Conservation (phyloP, 176 grass and related monocot genomes). For the Juncus effusus region DNA sequence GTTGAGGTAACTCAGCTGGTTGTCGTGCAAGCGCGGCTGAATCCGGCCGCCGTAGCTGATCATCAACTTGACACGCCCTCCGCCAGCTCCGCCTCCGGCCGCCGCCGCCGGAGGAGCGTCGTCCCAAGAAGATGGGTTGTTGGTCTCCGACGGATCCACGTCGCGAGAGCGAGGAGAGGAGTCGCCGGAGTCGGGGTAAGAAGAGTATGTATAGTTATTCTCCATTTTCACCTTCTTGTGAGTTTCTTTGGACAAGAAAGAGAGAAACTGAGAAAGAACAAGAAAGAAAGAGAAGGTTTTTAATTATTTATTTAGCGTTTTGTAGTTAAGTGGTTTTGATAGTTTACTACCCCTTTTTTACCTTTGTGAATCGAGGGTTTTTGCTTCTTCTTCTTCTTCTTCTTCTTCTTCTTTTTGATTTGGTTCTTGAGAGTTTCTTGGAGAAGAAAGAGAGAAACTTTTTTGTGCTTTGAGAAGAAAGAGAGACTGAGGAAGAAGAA, state of each 20-base stretch:
- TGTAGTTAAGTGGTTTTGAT: background rate
- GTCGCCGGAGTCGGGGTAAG: slow-evolving; percentile 64
- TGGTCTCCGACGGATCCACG: slow-evolving; percentile 22
- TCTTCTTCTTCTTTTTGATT: too few relatives aligned
- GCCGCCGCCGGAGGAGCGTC: background rate
- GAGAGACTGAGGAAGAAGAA: too few relatives aligned
- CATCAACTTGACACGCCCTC: slow-evolving; percentile 53
- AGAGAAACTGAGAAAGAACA: background rate
- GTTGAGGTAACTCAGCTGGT: slow-evolving; percentile 86
- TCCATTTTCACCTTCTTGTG: slow-evolving; percentile 10
- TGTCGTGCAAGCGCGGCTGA: slow-evolving; percentile 72
- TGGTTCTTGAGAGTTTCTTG: too few relatives aligned
- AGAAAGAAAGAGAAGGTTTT: slow-evolving; percentile 17
- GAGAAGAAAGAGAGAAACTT: too few relatives aligned
- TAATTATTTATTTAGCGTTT: slow-evolving; percentile 32
- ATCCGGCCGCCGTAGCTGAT: slow-evolving; percentile 94
- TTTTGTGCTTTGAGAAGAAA: too few relatives aligned
- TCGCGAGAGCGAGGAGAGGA: slow-evolving; percentile 54
- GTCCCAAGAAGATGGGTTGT: slow-evolving; percentile 32
- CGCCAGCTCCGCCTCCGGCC: slow-evolving; percentile 18
- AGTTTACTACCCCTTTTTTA: background rate
- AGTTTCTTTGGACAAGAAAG: background rate
- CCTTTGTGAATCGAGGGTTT: too few relatives aligned
- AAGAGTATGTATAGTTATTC: slow-evolving; percentile 30
- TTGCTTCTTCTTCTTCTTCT: too few relatives aligned